Evolutionary conservation across 2,329 filamentous ascomycete species (phyloP).

Genomic region (Trichoderma endophyticum): DNA sequence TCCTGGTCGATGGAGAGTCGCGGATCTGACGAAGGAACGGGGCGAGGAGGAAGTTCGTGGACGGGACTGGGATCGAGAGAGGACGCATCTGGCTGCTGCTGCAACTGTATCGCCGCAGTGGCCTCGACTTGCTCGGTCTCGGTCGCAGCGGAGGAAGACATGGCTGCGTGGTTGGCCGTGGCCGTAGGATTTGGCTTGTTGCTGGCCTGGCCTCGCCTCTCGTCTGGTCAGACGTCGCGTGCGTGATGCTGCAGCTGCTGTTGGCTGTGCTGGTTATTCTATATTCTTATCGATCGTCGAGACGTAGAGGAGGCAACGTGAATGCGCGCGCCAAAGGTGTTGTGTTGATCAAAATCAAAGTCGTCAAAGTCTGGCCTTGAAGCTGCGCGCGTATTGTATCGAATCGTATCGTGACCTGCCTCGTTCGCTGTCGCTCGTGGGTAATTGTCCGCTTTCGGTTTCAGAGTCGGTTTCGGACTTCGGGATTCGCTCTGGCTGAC

Average conservation of each 20-base stretch:
- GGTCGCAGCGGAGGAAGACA: constrained; percentile 3
- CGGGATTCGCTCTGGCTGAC: neutral
- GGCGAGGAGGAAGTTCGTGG: constrained; percentile 38
- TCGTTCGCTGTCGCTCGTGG: neutral
- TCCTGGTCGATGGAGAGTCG: constrained; percentile 29
- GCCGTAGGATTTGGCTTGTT: neutral
- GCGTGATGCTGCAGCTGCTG: neutral
- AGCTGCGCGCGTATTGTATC: neutral
- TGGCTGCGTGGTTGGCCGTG: constrained; percentile 3
- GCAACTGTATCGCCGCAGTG: constrained; percentile 13
- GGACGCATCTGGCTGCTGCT: neutral
- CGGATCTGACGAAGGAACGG: constrained; percentile 41
- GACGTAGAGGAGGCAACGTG: neutral
- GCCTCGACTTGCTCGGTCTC: constrained; percentile 9
- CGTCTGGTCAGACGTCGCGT: neutral
- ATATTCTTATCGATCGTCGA: neutral
- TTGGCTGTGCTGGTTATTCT: neutral
- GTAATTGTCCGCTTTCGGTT: neutral
- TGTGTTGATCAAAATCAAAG: neutral
- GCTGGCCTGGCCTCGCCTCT: neutral
- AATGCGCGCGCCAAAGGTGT: neutral
- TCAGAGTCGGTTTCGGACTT: neutral
- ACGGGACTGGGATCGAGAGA: constrained; percentile 10
- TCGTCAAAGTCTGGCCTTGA: neutral
- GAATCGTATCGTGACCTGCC: neutral